Percentiles rank a stretch among this genome's conserved stretches.
Conservation (phyloP, 768 basidiomycete species). For the Erythrobasidium yunnanense region DNA sequence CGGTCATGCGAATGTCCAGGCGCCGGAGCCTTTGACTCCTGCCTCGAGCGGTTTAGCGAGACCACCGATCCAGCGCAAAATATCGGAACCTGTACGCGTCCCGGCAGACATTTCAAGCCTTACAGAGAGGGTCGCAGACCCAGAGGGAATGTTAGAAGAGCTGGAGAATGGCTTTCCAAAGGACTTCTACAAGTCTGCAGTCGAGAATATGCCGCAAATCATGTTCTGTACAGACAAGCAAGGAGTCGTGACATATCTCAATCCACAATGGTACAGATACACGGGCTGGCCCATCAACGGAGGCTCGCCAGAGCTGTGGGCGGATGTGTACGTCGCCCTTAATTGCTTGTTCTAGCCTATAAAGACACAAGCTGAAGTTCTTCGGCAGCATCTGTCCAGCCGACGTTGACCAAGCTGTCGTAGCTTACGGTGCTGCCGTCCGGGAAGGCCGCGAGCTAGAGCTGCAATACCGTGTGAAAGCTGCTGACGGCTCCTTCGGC, state of each 20-base stretch:
- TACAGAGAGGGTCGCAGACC: background rate
- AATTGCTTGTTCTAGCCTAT: too few species aligned
- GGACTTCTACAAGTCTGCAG: slow-evolving; percentile 18
- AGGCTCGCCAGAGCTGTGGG: slow-evolving; percentile 7
- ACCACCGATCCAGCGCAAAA: background rate
- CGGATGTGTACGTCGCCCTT: slow-evolving; percentile 19
- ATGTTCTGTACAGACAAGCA: slow-evolving; percentile 2
- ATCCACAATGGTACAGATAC: slow-evolving; percentile 22
- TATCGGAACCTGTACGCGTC: background rate
- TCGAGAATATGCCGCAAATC: slow-evolving; percentile 21
- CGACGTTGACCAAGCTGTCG: slow-evolving; percentile 3
- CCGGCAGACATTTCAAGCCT: background rate
- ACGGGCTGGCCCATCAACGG: slow-evolving; percentile 11
- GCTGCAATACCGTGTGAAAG: slow-evolving; percentile 10
- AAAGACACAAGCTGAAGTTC: too few species aligned
- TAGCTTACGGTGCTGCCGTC: background rate
- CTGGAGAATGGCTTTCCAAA: background rate
- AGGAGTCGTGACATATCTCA: slow-evolving; percentile 17
- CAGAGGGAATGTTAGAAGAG: too few species aligned
- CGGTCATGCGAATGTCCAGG: background rate
- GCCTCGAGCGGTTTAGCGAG: background rate
- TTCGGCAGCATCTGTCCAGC: slow-evolving; percentile 6
- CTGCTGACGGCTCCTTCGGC: background rate
- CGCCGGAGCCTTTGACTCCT: background rate
- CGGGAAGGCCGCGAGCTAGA: slow-evolving; percentile 5